phyloP scores from a whole-genome alignment of 2,329 filamentous ascomycete species.

The Spiromastix sp. region DNA sequence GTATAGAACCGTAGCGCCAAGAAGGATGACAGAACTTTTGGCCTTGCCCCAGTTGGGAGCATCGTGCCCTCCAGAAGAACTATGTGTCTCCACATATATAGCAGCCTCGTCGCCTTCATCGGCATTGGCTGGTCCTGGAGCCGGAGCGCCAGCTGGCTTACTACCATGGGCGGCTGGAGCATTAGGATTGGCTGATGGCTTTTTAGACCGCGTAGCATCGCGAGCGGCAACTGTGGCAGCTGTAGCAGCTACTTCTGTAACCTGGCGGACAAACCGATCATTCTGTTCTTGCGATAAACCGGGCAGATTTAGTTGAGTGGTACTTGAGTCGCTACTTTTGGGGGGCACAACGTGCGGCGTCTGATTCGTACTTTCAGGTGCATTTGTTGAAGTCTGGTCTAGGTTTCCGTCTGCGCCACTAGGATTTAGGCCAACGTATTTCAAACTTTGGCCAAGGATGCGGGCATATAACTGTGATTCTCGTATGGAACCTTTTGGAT shows the following conservation, averaged over 20 bases:
- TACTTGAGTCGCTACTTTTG: slow-evolving; percentile 41
- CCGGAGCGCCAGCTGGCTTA: slow-evolving; percentile 26
- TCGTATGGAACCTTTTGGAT: slow-evolving; percentile 58
- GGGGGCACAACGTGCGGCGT: slow-evolving; percentile 70
- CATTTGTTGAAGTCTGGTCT: slow-evolving; percentile 54
- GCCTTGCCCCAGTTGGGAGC: slow-evolving; percentile 95
- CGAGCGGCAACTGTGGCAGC: slow-evolving; percentile 78
- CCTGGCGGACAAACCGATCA: slow-evolving; percentile 67
- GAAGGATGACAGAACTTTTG: slow-evolving; percentile 82
- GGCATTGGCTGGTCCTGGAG: slow-evolving; percentile 34
- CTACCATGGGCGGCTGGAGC: slow-evolving; percentile 20
- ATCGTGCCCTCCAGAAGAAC: slow-evolving; percentile 67
- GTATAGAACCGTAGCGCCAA: slow-evolving; percentile 82
- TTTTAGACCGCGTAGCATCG: slow-evolving; percentile 53
- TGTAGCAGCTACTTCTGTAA: slow-evolving; percentile 88
- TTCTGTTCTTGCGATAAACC: slow-evolving; percentile 77
- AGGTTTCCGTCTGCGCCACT: slow-evolving; percentile 18
- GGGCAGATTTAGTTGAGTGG: slow-evolving; percentile 29
- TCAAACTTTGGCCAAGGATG: slow-evolving; percentile 81
- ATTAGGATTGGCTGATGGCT: slow-evolving; percentile 33
- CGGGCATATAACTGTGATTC: slow-evolving; percentile 87
- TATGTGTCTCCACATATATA: slow-evolving; percentile 20
- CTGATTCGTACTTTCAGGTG: slow-evolving; percentile 48
- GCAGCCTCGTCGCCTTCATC: slow-evolving; percentile 36
- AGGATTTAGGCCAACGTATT: slow-evolving; percentile 60